Percentiles rank a stretch among this genome's conserved stretches.
phyloP scores from a whole-genome alignment of 2,329 filamentous ascomycete genomes.

The Aspergillus phoenicis region DNA sequence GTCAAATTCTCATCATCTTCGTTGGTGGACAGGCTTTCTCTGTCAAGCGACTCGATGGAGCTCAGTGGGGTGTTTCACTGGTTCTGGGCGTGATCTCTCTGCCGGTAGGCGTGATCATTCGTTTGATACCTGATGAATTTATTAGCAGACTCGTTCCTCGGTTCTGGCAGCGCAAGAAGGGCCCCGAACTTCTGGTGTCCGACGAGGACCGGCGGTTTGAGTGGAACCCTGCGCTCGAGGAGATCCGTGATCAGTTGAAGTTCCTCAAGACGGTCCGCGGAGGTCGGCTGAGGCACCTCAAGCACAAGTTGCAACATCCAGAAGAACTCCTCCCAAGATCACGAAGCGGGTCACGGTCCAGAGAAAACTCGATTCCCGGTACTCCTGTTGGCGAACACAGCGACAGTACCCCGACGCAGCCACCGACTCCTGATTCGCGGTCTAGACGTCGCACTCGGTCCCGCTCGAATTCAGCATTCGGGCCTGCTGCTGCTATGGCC shows the following conservation, averaged over 20 bases:
- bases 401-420: constrained; percentile 39
- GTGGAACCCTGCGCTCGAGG: constrained; percentile 64
- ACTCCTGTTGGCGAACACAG: constrained; percentile 57
- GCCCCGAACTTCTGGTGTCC: constrained; percentile 48
- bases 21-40: constrained; percentile 70
- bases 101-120: constrained; percentile 64
- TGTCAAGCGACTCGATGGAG: constrained; percentile 61
- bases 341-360: constrained; percentile 45
- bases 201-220: constrained; percentile 51
- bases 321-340: constrained; percentile 48
- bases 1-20: constrained; percentile 72
- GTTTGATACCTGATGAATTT: constrained; percentile 62
- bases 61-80: constrained; percentile 71
- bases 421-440: constrained; percentile 58
- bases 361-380: constrained; percentile 52
- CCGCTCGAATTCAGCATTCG: constrained; percentile 61
- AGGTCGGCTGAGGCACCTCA: constrained; percentile 61
- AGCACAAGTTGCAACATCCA: constrained; percentile 64
- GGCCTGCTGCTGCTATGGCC: constrained; percentile 65
- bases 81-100: constrained; percentile 68
- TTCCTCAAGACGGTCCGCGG: constrained; percentile 67
- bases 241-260: constrained; percentile 64
- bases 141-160: constrained; percentile 48
- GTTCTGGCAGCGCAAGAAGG: constrained; percentile 41
- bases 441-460: constrained; percentile 55